Evolutionary conservation across 129 eudicot genomes (phyloP), one percentile per base, ranked within the genome.

Genomic region (Erigeron canadensis): DNA sequence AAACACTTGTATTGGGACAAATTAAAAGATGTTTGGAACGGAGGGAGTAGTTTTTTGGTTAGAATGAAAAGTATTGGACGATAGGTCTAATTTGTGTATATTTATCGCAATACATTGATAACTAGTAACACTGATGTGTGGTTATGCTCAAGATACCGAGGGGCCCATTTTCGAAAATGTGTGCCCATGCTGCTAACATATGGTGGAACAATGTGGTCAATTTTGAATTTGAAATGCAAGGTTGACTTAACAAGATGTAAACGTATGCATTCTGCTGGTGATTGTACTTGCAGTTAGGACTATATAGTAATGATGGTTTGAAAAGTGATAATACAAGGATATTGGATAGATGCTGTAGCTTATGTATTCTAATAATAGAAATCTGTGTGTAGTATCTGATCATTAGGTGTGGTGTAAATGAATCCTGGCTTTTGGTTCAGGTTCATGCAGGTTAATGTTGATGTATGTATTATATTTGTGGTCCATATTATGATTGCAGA

Each of bases 141-240:
- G 34, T 28, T 28, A 28, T 28, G 34, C 34, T 28, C 34, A 28
- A 0, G 34, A 28, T 28, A 28, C 34, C 34, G 34, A 28, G 34
- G 34, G 34, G 1, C 34, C 34, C 34, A 28, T 28, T 28, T 28
- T 1, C 34, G 1, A 28, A 3, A 28, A 28, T 28, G 34, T 28
- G 34, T 28, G 34, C 34, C 3, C 34, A 28, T 28, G 3, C 34
- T 28, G 34, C 34, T 28, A 28, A 28, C 23, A 42, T 48, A 9
- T 69, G 71, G 65, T 69, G 12, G 18, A 60, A 38, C 68, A 78
- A 28, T 71, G 7, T 43, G 40, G 59, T 63, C 51, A 71, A 37
- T 63, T 78, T 78, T 55, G 77, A 70, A 63, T 71, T 78, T 78
- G 61, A 28, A 57, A 78, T 23, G 63, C 63, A 71, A 60, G 73